Percentiles rank a stretch among this genome's conserved stretches.
Evolutionary conservation across 2,329 filamentous ascomycete species (phyloP).

Genomic region (Apiospora pterosperma): DNA sequence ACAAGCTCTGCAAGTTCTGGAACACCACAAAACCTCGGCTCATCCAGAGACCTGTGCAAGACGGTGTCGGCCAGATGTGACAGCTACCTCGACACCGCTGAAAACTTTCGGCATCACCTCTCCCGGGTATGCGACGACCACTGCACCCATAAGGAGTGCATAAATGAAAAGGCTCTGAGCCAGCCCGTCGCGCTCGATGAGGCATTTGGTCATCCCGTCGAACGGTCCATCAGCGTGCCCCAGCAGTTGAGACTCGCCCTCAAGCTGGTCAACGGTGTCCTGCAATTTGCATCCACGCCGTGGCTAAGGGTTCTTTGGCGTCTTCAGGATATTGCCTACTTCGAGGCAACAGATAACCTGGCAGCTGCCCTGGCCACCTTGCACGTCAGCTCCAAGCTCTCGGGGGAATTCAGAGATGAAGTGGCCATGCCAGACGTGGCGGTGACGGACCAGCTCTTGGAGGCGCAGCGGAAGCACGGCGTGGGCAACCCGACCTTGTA

Average conservation of each 20-base stretch:
- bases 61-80: neutral
- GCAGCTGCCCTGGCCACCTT: slow-evolving; percentile 12
- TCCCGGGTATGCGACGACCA: slow-evolving; percentile 2
- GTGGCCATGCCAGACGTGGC: neutral
- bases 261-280: slow-evolving; percentile 8
- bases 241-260: slow-evolving; percentile 9
- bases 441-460: neutral
- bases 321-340: slow-evolving; percentile 13
- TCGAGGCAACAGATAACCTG: slow-evolving; percentile 4
- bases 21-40: neutral
- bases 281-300: slow-evolving; percentile 13
- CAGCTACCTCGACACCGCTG: slow-evolving; percentile 7
- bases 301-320: slow-evolving; percentile 9
- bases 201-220: slow-evolving; percentile 19
- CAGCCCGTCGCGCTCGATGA: neutral
- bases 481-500: slow-evolving; percentile 21
- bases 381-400: slow-evolving; percentile 11
- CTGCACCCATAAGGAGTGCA: slow-evolving; percentile 5
- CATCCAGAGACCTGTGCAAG: slow-evolving; percentile 3
- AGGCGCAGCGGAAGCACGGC: slow-evolving; percentile 11
- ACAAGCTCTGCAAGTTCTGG: too few species aligned
- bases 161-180: neutral
- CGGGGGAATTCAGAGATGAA: neutral
- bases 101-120: slow-evolving; percentile 5
- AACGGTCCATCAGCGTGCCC: slow-evolving; percentile 6